Base-by-base conservation (phyloP, 805 yeast genomes). In the Candida dajiaensis region DNA sequence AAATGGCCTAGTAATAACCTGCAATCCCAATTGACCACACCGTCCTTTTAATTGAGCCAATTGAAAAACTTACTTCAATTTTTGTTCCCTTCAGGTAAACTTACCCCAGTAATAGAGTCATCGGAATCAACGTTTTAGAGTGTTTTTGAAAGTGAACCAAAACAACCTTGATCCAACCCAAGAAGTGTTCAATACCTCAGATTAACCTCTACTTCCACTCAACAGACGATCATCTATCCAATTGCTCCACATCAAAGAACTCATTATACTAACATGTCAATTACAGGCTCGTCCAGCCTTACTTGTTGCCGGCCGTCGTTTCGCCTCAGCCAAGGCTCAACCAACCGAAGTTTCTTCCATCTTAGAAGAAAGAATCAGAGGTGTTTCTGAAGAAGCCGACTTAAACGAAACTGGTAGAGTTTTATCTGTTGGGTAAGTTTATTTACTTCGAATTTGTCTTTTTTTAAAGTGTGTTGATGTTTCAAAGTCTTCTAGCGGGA, bases 401-500 rank as follows among this genome's bases (percentile, higher is more conserved):
- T 84, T 94, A 69, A 89, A 94, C 75, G 99, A 94, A 79, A 95
- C 99, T 70, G 99, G 99, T 74, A 89, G 96, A 78, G 99, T 94
- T 68, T 81, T 94, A 70, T 85, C 97, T 61, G 97, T 94, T 69
- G 99, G 89, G 89, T 83, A 77, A 63, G 89, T 81, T 43, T n/a
- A n/a, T n/a, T 23, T 9, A 6, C 19, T 19, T 16, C 18, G 23
- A 19, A n/a, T 36, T 36, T 28, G 31, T 28, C n/a, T 12, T 28
- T 13, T 28, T 28, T 28, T 13, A 28, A 22, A 22, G 23, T 11
- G 31, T 28, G 31, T 13, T 28, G 31, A 13, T 28, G 3, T 28
- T 28, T 28, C 31, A 28, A 7, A 7, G 31, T 28, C 4, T 28
- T 11, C 7, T 4, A 13, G 12, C 12, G 28, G 8, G 28, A n/a